Percentiles rank a stretch among this genome's conserved stretches.
Evolutionary conservation across 2,329 filamentous ascomycete genomes (phyloP).

Genomic region (Sclerotinia subarctica): DNA sequence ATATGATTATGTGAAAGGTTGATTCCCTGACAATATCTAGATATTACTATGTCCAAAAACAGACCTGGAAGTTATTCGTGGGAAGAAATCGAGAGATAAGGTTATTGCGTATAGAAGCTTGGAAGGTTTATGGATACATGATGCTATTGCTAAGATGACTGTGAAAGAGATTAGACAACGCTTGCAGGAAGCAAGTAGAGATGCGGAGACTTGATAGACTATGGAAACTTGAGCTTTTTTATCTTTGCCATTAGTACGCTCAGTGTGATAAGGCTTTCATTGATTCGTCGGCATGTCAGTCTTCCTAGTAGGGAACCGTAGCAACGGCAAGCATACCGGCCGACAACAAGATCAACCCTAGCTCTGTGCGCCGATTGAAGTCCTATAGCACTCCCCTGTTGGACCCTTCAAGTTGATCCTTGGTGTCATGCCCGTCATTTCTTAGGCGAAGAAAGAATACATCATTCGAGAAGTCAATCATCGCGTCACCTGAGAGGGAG

Average conservation of each 20-base stretch:
- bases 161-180: constrained; percentile 31
- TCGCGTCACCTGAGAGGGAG: not conserved
- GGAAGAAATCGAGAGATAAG: constrained; percentile 63
- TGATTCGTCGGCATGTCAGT: not conserved
- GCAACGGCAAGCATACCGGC: not conserved
- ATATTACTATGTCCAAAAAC: constrained; percentile 61
- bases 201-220: constrained; percentile 23
- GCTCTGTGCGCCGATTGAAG: not conserved
- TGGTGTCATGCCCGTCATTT: constrained; percentile 8
- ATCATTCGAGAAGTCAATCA: not conserved
- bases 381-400: not conserved
- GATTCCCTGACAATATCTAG: constrained; percentile 38
- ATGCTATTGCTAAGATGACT: constrained; percentile 34
- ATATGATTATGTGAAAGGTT: not conserved
- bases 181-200: constrained; percentile 23
- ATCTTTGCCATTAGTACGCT: not conserved
- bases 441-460: constrained; percentile 2
- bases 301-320: not conserved
- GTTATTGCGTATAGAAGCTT: constrained; percentile 44
- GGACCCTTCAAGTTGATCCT: not conserved
- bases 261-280: not conserved
- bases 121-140: constrained; percentile 35
- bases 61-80: constrained; percentile 58
- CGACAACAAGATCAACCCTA: not conserved
- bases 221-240: not conserved